A percentile compares a stretch with the other conserved stretches of the same genome.
Evolutionary conservation across 768 basidiomycete genomes (phyloP).

Genomic region (Coprinopsis cinerea): DNA sequence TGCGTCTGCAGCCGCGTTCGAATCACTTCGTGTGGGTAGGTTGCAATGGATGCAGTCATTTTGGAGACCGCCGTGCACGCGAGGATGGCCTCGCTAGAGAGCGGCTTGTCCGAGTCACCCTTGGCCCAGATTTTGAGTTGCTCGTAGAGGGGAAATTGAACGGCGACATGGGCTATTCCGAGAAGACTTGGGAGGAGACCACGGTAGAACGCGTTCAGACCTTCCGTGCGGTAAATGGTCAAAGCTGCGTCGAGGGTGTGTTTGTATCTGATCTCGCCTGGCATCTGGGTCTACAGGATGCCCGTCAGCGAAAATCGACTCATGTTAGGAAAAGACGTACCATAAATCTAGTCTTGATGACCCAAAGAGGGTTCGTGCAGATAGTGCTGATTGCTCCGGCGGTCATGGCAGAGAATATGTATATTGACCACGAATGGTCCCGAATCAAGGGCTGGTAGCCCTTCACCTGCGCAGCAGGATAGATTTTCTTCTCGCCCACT

Average conservation of each 20-base stretch:
- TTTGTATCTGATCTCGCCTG: slow-evolving; percentile 71
- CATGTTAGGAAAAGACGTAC: slow-evolving; percentile 32
- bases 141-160: slow-evolving; percentile 97
- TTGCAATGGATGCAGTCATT: slow-evolving; percentile 92
- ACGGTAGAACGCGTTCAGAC: slow-evolving; percentile 84
- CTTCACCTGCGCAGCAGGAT: slow-evolving; percentile 80
- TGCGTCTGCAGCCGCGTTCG: slow-evolving; percentile 96
- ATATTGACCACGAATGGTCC: slow-evolving; percentile 81
- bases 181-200: slow-evolving; percentile 90
- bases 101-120: slow-evolving; percentile 37
- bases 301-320: slow-evolving; percentile 4
- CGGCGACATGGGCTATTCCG: slow-evolving; percentile 91
- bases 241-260: slow-evolving; percentile 87
- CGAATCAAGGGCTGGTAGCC: slow-evolving; percentile 77
- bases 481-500: slow-evolving; percentile 49
- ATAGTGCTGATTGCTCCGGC: slow-evolving; percentile 92
- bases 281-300: slow-evolving; percentile 68
- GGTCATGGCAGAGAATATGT: slow-evolving; percentile 92
- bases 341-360: slow-evolving; percentile 99
- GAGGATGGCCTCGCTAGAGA: slow-evolving; percentile 67
- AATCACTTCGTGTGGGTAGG: slow-evolving; percentile 97
- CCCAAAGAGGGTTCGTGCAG: slow-evolving; percentile 95
- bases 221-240: slow-evolving; percentile 89
- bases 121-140: slow-evolving; percentile 78
- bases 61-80: slow-evolving; percentile 90